Evolutionary conservation across 192 early-diverging fungal species (phyloP), one percentile per base, ranked within the genome.

Genomic region (Coemansia brasiliensis): DNA sequence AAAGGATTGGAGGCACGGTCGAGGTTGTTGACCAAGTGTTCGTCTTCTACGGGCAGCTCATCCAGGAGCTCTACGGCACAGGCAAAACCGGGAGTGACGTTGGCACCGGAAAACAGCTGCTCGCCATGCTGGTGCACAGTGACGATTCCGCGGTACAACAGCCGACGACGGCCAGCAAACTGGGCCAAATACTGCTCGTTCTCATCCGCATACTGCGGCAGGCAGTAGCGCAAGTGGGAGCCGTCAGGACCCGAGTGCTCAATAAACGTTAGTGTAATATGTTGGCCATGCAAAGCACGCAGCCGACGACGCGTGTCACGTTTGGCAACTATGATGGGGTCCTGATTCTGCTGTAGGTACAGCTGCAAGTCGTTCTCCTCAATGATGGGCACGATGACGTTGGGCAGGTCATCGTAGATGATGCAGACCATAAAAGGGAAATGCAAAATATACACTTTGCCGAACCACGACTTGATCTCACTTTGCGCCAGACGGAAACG

Each of bases 361-460:
- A 80, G 43, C 17, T 59, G 67, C 55, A 88, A 46, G 32, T 85
- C 84, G 25, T 55, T 63, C 50, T 84, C 82, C 11, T 83, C 72
- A 32, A 66, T 67, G 3, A 88, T 65, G 5, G 73, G 70, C 17
- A 83, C 74, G 3, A 79, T 58, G 6, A 79, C 68, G 13, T 57
- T 65, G 15, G 81, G 80, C 12, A 79, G 72, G 39, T 88, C 86
- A 60, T 88, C 86, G 68, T 86, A 88, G 2, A 81, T 69, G 64
- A 88, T 82, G 35, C 85, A 84, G 25, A 86, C 79, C 24, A 81
- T 83, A 43, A 88, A 88, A 11, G 86, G 86, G 44, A 88, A 88
- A 5, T 86, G 85, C 57, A 88, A 54, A 3, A 84, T 80, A 39
- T 83, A 84, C 0, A 79, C 76, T 59, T 82, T 82, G 41, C 86